These are phyloP conservation scores for Fusarium drepaniforme DNA, from an alignment of 2,329 filamentous ascomycete species.

Conservation along the genomic window DNA sequence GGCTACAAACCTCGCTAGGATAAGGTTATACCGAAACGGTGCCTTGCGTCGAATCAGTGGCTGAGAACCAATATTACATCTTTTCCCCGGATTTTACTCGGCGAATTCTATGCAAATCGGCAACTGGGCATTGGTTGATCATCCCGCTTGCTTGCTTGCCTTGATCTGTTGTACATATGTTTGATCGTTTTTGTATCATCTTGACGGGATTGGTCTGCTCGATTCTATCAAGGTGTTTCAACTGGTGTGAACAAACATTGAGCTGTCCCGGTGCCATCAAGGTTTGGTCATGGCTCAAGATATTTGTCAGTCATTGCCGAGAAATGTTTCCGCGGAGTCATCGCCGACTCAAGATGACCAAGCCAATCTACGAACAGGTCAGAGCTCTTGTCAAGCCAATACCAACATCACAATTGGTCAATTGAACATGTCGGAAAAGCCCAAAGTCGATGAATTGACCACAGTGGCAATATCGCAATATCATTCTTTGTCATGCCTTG, in stretches of 20 bases:
- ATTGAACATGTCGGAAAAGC: not conserved
- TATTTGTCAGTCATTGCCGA: not conserved
- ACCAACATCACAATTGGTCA: not conserved
- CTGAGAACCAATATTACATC: not conserved
- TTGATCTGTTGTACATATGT: not conserved
- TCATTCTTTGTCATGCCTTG: not conserved
- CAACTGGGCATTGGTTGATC: not conserved
- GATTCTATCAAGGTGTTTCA: not conserved
- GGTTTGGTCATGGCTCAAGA: not conserved
- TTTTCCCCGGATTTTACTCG: not conserved
- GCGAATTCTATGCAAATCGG: not conserved
- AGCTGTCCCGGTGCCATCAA: not conserved
- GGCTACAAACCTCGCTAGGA: not conserved
- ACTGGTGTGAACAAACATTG: not conserved
- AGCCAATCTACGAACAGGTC: not conserved
- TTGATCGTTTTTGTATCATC: not conserved
- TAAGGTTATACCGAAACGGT: not conserved
- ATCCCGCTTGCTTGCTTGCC: not conserved
- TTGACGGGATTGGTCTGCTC: not conserved
- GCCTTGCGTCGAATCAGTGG: not conserved
- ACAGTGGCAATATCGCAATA: not conserved
- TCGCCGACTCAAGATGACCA: not conserved
- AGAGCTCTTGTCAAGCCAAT: not conserved
- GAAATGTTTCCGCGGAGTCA: not conserved
- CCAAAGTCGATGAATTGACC: not conserved